These are phyloP conservation scores for Neoboletus magnificus DNA, from an alignment of 768 basidiomycete genomes.

Conservation along the genomic window DNA sequence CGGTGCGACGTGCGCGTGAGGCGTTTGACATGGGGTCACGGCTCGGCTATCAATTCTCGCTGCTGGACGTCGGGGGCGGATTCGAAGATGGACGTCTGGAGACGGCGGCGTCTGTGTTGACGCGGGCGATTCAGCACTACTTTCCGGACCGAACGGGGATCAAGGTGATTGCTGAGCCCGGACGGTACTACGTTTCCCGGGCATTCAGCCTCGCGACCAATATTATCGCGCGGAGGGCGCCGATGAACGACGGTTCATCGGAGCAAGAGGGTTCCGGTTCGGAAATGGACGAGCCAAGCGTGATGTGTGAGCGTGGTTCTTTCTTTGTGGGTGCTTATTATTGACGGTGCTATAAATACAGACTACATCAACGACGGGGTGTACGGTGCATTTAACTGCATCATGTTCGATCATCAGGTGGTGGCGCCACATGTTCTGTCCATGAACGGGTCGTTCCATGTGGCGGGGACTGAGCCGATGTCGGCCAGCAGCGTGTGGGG, in stretches of 20 bases:
- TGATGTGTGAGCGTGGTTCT: conserved; percentile 80
- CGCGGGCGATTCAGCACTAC: conserved; percentile 64
- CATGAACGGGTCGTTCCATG: conserved; percentile 58
- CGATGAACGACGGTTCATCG: conserved; percentile 36
- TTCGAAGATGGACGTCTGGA: conserved; percentile 91
- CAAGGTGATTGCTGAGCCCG: conserved; percentile 92
- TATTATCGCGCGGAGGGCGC: conserved; percentile 85
- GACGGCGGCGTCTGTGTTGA: conserved; percentile 67
- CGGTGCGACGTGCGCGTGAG: conserved; percentile 72
- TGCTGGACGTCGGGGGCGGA: conserved; percentile 95
- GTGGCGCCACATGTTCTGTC: conserved; percentile 83
- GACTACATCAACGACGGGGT: conserved; percentile 99
- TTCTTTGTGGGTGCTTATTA: conserved; percentile 1
- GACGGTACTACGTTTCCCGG: conserved; percentile 87
- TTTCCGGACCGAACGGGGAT: conserved; percentile 73
- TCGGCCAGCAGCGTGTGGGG: conserved; percentile 86
- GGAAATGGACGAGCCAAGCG: conserved; percentile 43
- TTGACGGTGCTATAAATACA: conserved; percentile 30
- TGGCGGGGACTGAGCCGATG: conserved; percentile 37
- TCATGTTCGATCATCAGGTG: conserved; percentile 94
- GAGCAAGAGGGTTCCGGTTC: conserved; percentile 14
- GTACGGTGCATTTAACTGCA: conserved; percentile 95
- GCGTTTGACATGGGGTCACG: conserved; percentile 87
- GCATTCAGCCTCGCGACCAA: conserved; percentile 92
- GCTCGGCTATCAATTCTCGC: conserved; percentile 74